Conservation (phyloP, 192 early-diverging fungal species). For the Coemansia sp. region DNA sequence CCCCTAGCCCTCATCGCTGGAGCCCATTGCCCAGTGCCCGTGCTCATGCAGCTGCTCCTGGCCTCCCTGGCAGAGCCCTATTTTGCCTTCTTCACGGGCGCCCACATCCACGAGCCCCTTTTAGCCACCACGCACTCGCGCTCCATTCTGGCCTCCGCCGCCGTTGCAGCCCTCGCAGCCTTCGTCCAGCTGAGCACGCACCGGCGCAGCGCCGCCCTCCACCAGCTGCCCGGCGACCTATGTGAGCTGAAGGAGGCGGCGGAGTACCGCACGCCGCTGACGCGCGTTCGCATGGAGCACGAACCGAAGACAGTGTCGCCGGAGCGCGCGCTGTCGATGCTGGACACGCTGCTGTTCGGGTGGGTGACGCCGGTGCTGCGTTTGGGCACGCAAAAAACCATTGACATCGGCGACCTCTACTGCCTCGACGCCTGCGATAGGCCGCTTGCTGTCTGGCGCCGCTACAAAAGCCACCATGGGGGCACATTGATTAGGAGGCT, state of each 20-base stretch:
- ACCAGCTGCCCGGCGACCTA: slow-evolving; percentile 3
- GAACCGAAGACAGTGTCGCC: slow-evolving; percentile 34
- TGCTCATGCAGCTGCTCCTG: not conserved
- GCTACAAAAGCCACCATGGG: slow-evolving; percentile 6
- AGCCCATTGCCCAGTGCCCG: not conserved
- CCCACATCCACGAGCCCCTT: slow-evolving; percentile 7
- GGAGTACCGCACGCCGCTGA: slow-evolving; percentile 40
- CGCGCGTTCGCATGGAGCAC: slow-evolving; percentile 15
- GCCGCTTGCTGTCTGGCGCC: slow-evolving; percentile 48
- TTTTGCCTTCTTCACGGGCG: slow-evolving; percentile 13
- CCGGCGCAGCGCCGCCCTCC: slow-evolving; percentile 16
- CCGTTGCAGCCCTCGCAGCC: not conserved
- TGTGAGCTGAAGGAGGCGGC: not conserved
- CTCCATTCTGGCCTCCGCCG: not conserved
- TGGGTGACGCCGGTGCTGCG: slow-evolving; percentile 68
- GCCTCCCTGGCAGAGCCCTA: slow-evolving; percentile 14
- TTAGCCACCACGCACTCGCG: slow-evolving; percentile 16
- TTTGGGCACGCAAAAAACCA: slow-evolving; percentile 53
- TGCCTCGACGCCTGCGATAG: slow-evolving; percentile 56
- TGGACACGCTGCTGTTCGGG: slow-evolving; percentile 47
- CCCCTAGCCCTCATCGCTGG: not conserved
- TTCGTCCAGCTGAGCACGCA: slow-evolving; percentile 25
- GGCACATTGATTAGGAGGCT: slow-evolving; percentile 39
- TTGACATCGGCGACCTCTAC: slow-evolving; percentile 64
- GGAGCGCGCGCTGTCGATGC: slow-evolving; percentile 23